A percentile compares a stretch with the other conserved stretches of the same genome.
phyloP scores from a whole-genome alignment of 2,329 filamentous ascomycete genomes.

The Neopestalotiopsis sp. region DNA sequence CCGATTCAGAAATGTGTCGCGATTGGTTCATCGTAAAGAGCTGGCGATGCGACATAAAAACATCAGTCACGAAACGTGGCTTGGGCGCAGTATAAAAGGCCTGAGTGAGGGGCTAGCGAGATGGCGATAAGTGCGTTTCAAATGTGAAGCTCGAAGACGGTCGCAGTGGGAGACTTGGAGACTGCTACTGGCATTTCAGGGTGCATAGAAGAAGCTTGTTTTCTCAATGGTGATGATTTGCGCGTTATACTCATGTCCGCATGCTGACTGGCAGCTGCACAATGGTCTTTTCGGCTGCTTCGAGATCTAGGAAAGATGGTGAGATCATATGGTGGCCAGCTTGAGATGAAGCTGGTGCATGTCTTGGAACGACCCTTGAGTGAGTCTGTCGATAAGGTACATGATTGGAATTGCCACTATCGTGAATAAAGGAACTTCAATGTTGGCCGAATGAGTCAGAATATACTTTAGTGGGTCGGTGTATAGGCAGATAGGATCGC shows the following conservation, averaged over 20 bases:
- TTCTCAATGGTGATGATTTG: neutral
- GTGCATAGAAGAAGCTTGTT: neutral
- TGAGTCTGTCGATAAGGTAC: neutral
- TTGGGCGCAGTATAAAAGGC: neutral
- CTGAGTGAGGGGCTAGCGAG: neutral
- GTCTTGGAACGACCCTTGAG: no score
- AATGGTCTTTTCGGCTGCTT: no score
- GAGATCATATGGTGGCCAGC: no score
- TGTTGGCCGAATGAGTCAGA: neutral
- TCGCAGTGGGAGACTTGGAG: neutral
- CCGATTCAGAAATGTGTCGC: conserved; percentile 1
- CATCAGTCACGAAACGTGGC: conserved; percentile 12
- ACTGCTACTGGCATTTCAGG: neutral
- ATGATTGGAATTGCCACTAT: neutral
- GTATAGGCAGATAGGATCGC: neutral
- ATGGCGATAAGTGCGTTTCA: conserved; percentile 6
- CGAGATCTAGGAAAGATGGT: no score
- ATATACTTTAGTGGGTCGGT: neutral
- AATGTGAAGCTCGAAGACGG: neutral
- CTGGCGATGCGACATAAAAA: neutral
- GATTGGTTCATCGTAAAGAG: conserved; percentile 23
- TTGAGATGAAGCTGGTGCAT: no score
- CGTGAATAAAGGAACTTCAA: neutral
- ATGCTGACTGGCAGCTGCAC: no score
- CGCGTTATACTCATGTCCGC: no score